Conservation (phyloP, 352 stramenopile species). For the Phytophthora uliginosa region DNA sequence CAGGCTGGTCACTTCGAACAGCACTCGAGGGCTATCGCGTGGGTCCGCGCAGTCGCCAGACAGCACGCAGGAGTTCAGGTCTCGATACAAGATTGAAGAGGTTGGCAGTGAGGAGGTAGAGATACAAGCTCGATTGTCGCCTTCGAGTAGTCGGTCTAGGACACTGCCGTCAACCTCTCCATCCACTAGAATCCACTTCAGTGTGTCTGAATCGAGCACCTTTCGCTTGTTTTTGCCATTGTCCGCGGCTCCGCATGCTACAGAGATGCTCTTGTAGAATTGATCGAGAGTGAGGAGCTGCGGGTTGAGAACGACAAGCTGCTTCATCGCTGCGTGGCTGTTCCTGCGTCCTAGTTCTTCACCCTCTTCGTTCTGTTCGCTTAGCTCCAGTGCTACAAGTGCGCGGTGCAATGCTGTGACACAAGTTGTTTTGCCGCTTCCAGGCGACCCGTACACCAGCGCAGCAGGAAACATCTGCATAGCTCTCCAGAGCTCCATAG, state of each 20-base stretch:
- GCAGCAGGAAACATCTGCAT: slow-evolving; percentile 39
- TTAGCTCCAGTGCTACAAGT: slow-evolving; percentile 53
- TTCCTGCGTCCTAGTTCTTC: slow-evolving; percentile 10
- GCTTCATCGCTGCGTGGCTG: slow-evolving; percentile 9
- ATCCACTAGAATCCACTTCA: slow-evolving; percentile 48
- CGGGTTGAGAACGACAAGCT: slow-evolving; percentile 48
- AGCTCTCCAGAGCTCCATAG: slow-evolving; percentile 51
- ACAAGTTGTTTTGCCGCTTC: slow-evolving; percentile 59
- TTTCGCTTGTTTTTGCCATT: neutral
- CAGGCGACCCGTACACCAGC: slow-evolving; percentile 50
- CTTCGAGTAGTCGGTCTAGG: slow-evolving; percentile 41
- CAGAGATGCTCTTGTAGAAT: slow-evolving; percentile 35
- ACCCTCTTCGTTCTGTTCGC: slow-evolving; percentile 31
- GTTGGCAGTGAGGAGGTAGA: slow-evolving; percentile 20
- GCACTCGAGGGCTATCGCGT: slow-evolving; percentile 11
- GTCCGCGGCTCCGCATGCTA: slow-evolving; percentile 7
- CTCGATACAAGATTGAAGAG: slow-evolving; percentile 23
- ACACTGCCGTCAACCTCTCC: slow-evolving; percentile 32
- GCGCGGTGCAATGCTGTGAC: slow-evolving; percentile 61
- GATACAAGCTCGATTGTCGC: slow-evolving; percentile 20
- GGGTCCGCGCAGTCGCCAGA: slow-evolving; percentile 15
- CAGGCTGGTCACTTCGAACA: slow-evolving; percentile 37
- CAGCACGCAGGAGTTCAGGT: slow-evolving; percentile 6
- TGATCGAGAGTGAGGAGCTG: slow-evolving; percentile 41
- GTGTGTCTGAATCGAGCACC: neutral